Conservation (phyloP, 2,329 filamentous ascomycete genomes). For the Cladosporium sphaerospermum region DNA sequence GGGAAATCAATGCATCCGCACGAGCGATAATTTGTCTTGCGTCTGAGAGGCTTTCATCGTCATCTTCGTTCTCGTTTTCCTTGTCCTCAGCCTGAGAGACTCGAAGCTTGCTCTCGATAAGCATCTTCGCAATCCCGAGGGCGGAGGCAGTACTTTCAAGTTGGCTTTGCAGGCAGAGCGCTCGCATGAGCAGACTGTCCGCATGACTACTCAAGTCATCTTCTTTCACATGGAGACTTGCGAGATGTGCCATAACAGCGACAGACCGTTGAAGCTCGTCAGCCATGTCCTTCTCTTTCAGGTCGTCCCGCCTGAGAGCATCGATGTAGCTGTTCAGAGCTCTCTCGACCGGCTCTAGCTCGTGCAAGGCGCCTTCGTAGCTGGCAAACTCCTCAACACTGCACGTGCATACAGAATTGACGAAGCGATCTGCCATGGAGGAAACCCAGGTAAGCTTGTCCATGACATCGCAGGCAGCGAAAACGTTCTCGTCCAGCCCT, state of each 20-base stretch:
- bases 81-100: conserved; percentile 48
- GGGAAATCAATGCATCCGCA: conserved; percentile 64
- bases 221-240: conserved; percentile 68
- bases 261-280: conserved; percentile 75
- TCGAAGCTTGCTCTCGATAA: conserved; percentile 52
- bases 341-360: conserved; percentile 86
- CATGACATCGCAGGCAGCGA: conserved; percentile 72
- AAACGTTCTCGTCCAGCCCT: conserved; percentile 69
- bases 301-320: conserved; percentile 70
- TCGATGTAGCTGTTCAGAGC: conserved; percentile 87
- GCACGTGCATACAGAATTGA: conserved; percentile 72
- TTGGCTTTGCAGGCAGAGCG: conserved; percentile 69
- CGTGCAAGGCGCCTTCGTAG: conserved; percentile 74
- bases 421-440: conserved; percentile 76
- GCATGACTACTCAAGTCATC: conserved; percentile 63
- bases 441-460: conserved; percentile 82
- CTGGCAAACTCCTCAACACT: conserved; percentile 69
- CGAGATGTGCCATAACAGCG: conserved; percentile 79
- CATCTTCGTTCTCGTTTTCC: conserved; percentile 48
- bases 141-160: conserved; percentile 70
- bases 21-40: conserved; percentile 60
- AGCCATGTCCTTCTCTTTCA: conserved; percentile 77
- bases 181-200: conserved; percentile 72
- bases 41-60: conserved; percentile 44
- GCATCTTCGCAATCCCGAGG: conserved; percentile 55